Percentiles rank a stretch among this genome's conserved stretches.
phyloP scores from a whole-genome alignment of 768 basidiomycete genomes.

The Kondoa malvinella region DNA sequence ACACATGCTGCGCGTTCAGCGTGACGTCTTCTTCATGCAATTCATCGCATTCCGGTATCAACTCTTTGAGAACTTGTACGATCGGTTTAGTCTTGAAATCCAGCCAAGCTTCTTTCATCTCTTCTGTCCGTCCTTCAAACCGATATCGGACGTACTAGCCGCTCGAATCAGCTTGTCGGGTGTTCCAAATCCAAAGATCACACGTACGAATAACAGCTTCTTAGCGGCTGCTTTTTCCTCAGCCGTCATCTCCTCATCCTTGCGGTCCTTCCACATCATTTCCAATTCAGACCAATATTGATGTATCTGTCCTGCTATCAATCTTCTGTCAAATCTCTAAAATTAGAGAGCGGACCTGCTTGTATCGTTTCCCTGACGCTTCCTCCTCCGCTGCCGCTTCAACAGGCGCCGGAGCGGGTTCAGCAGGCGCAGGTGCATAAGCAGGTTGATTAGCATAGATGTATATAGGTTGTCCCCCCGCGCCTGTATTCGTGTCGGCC shows the following conservation, averaged over 20 bases:
- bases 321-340: too few species aligned
- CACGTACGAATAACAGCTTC: background rate
- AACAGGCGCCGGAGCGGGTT: too few species aligned
- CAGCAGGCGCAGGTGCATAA: too few species aligned
- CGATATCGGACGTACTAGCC: background rate
- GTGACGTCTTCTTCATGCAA: background rate
- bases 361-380: too few species aligned
- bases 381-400: too few species aligned
- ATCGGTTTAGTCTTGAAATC: background rate
- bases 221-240: background rate
- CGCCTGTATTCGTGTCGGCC: too few species aligned
- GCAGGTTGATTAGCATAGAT: too few species aligned
- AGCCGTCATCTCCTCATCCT: background rate
- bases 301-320: too few species aligned
- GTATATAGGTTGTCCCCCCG: too few species aligned
- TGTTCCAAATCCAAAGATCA: background rate
- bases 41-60: background rate
- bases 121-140: background rate
- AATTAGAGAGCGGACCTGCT: too few species aligned
- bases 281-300: background rate
- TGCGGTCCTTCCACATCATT: background rate
- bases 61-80: background rate
- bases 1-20: slow-evolving; percentile 4
- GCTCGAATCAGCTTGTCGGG: background rate
- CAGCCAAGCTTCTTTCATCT: background rate